Evolutionary conservation across 2,329 filamentous ascomycete genomes (phyloP).

Genomic region (Incumbomyces lentus): DNA sequence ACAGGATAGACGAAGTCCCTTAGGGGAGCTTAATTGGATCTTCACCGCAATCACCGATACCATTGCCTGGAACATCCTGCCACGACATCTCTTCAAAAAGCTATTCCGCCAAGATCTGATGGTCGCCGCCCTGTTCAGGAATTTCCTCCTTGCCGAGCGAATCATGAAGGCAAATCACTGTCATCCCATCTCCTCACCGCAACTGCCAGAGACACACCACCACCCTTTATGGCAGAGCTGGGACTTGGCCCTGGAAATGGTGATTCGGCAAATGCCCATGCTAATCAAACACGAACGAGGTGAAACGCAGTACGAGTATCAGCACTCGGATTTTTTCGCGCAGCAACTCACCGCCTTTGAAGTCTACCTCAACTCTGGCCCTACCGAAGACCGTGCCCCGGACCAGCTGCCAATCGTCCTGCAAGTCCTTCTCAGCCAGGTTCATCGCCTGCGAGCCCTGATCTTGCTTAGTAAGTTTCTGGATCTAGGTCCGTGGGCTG

Average conservation of each 20-base stretch:
- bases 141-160: slow-evolving; percentile 86
- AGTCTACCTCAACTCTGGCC: slow-evolving; percentile 78
- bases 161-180: slow-evolving; percentile 96
- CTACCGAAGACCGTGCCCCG: slow-evolving; percentile 73
- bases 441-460: slow-evolving; percentile 80
- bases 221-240: slow-evolving; percentile 95
- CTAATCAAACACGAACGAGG: slow-evolving; percentile 67
- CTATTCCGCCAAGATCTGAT: slow-evolving; percentile 96
- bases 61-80: slow-evolving; percentile 93
- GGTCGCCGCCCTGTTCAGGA: slow-evolving; percentile 95
- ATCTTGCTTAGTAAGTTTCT: slow-evolving; percentile 89
- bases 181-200: slow-evolving; percentile 82
- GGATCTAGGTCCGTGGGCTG: slow-evolving; percentile 93
- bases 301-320: slow-evolving; percentile 73
- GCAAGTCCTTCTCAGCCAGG: slow-evolving; percentile 90
- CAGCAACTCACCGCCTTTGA: slow-evolving; percentile 97
- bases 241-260: slow-evolving; percentile 95
- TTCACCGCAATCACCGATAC: slow-evolving; percentile 98
- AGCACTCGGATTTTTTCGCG: slow-evolving; percentile 90
- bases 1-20: slow-evolving; percentile 82
- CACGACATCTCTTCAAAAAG: slow-evolving; percentile 84
- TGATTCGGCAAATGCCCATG: slow-evolving; percentile 76
- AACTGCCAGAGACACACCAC: slow-evolving; percentile 87
- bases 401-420: slow-evolving; percentile 94
- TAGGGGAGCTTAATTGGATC: slow-evolving; percentile 98